Evolutionary conservation across 208 protist genomes (phyloP), one percentile per base, ranked within the genome.

Genomic region (Trypanosomatidae sp.): DNA sequence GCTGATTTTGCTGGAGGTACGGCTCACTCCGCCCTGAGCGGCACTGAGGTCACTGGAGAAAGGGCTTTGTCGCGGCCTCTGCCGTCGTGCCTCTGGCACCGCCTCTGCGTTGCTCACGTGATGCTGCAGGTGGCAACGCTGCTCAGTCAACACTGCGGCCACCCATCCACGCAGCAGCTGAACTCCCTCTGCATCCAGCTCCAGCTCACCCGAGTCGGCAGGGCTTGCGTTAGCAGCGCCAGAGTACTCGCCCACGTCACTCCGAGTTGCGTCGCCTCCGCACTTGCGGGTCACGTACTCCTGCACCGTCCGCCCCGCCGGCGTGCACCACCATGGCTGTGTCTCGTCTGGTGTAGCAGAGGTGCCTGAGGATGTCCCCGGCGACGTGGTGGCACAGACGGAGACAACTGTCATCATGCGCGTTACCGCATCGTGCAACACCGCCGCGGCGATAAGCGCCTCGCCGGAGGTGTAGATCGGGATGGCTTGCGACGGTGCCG

Each of bases 341-440:
- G 41, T 36, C 33, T 33, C 25, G 5, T 10, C 43, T 67, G 62
- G 52, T 36, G 43, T 12, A 22, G 52, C 39, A 30, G 60, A 28
- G 33, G 59, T 30, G n/a, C 55, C 9, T 39, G 52, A 2, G 17
- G 13, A 36, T 28, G 36, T 50, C 49, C 8, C 30, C 1, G 13
- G 3, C 28, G 1, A 2, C 28, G 1, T 22, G 3, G 49, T 36
- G 39, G 3, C n/a, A 9, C 3, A 19, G 15, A 64, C 62, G 22
- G 67, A 49, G 53, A 62, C 74, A 30, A 62, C 52, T n/a, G 66
- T 28, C 17, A 39, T 19, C 60, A 81, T 66, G 25, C 87, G 76
- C n/a, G 71, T 65, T 56, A 88, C 77, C 12, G 80, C 78, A 69
- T 91, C 83, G 66, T 91, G 85, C 60, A 94, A 49, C 58, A 94